A percentile compares a stretch with the other conserved stretches of the same genome.
phyloP scores from a whole-genome alignment of 306 rosid species.

The Glycine tomentella region DNA sequence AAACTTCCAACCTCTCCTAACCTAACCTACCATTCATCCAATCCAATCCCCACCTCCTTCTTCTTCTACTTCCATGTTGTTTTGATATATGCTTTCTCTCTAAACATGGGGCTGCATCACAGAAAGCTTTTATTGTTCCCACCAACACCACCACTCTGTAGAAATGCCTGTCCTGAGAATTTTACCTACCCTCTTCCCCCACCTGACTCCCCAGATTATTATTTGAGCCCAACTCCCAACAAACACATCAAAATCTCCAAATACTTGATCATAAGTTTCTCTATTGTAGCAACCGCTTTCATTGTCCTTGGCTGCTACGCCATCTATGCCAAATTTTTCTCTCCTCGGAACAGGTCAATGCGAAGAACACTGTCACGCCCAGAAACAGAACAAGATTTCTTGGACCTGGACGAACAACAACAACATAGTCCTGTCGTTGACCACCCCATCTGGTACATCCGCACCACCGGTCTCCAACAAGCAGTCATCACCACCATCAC shows the following conservation, averaged over 20 bases:
- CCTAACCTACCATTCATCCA: conserved; percentile 3
- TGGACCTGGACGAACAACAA: conserved; percentile 53
- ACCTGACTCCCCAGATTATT: neutral
- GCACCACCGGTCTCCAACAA: conserved; percentile 72
- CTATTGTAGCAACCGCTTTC: conserved; percentile 48
- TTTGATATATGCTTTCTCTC: conserved; percentile 22
- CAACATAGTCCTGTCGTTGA: conserved; percentile 57
- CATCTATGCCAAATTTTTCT: conserved; percentile 55
- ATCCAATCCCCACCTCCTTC: neutral
- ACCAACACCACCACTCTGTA: neutral
- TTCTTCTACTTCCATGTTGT: neutral
- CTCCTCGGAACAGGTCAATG: neutral
- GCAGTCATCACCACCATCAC: conserved; percentile 68
- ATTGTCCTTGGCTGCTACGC: conserved; percentile 51
- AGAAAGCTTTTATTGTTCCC: conserved; percentile 7
- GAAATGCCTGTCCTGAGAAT: no score
- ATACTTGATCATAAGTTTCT: conserved; percentile 34
- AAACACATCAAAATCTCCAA: neutral
- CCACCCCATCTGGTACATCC: conserved; percentile 87
- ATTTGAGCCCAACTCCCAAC: no score
- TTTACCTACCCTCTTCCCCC: neutral
- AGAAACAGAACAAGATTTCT: conserved; percentile 44
- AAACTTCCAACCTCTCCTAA: conserved; percentile 26
- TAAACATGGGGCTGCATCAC: conserved; percentile 48
- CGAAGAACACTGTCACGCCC: neutral